Evolutionary conservation across 768 basidiomycete species (phyloP), one percentile per base, ranked within the genome.

Genomic region (Baorangia bicolor): DNA sequence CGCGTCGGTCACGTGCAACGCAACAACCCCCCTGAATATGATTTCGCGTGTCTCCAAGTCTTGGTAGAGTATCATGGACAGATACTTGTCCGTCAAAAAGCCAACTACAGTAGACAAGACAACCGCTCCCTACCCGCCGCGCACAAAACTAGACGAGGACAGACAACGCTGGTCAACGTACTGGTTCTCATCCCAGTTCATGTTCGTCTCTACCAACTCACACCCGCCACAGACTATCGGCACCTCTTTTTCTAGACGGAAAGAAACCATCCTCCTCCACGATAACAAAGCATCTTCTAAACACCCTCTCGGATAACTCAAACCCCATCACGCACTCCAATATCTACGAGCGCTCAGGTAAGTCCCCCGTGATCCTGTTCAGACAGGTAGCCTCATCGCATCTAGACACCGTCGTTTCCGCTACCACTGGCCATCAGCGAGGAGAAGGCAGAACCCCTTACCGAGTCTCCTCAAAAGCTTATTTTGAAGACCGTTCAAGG

Each of bases 271-370:
- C 80, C 20, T 64, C 73, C 0, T 61, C 75, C 30, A 70, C 73
- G n/a, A 64, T 88, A 37, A 89, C 83, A 13, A 83, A 76, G 51
- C 78, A 83, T 51, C 70, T 92, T 14, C 67, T 92, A 39, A 77
- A 72, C 28, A 89, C 85, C 0, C 76, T 94, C 42, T 68, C 77
- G 16, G 79, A 88, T 57, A 74, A 78, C 49, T 79, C 81, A 11
- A 93, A 93, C 67, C 92, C 92, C 2, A 90, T 93, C 48, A 91
- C 90, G 1, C 85, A 89, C 62, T 85, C 86, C 1, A 81, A 87
- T 65, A 80, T 83, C 56, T 74, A 73, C 49, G 74, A 84, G 39
- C 81, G 86, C 55, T 77, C 86, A 66, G 86, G 89, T 85, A 44
- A 46, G 77, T n/a, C 54, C 35, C 16, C 28, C 34, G 39, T 27